Base-by-base conservation (phyloP, 345 rosid genomes). In the Odontarrhena argentea region DNA sequence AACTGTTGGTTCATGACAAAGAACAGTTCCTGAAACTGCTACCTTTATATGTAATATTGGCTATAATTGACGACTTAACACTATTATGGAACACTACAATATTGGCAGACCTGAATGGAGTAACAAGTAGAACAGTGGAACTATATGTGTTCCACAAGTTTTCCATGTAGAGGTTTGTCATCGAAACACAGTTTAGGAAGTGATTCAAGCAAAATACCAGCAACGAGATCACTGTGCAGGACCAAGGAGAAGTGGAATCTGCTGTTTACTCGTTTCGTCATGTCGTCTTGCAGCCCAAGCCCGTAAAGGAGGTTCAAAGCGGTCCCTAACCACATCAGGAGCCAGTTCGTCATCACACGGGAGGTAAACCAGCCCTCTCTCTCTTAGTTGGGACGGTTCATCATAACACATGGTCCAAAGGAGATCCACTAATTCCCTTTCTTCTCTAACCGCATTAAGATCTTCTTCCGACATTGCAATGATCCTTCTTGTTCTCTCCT, bases 261-360 rank as follows among this genome's bases (percentile, higher is more conserved):
- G 22, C 4, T 54, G 36, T 65, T 73, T 70, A 14, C 15, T 64
- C 2, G 38, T 45, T 25, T 67, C 30, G 54, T 84, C 71, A 48
- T 35, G 35, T 6, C 68, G 74, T 46, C 80, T 77, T 40, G 86
- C 81, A 32, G 89, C 85, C 87, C 80, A 85, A 26, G 94, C 89
- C 68, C 94, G 74, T 18, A 86, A 81, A 5, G 97, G 86, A 65
- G 94, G 96, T 68, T 87, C 97, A 65, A 90, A 93, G 73, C 75
- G 84, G 76, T 82, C 56, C 65, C 89, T 77, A 13, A 87, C 86
- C 41, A 88, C 91, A 79, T 93, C 96, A 49, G 87, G 94, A 7
- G 84, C 79, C 8, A 71, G 77, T 14, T 81, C 80, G 56, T 90
- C 94, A 74, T 90, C 98, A 18, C 84, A 94, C 0, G 96, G 88